Base-by-base conservation (phyloP, 208 protist genomes). In the Crithidia fasciculata region DNA sequence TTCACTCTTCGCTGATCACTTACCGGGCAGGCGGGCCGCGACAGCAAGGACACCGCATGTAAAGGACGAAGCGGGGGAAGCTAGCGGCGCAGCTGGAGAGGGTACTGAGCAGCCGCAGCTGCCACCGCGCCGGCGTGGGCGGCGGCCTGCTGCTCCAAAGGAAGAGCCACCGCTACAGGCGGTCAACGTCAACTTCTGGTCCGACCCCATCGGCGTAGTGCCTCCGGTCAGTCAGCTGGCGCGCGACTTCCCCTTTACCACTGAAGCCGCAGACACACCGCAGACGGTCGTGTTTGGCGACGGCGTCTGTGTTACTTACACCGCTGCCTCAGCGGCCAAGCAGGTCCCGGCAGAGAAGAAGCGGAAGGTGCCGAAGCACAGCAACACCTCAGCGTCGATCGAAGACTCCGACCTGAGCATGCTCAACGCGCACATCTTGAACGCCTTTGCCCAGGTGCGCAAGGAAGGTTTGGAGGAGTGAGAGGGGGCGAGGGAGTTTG, bases 231-330 rank as follows among this genome's bases (percentile, higher is more conserved):
- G 36, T 6, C 77, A 89, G 59, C 69, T 93, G 13, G 72, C 74
- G 19, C 68, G 65, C 16, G 78, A 82, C 15, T 88, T 89, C 54
- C 76, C 91, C 2, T 90, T 93, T 66, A 41, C 63, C 16, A 44
- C 62, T 4, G 79, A 87, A 9, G 57, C 58, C 55, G 66, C 50
- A 9, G 54, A 58, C 19, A 65, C 75, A 8, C 74, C 91, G 61
- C 83, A 81, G n/a, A 94, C 91, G 43, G 76, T 80, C 47, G 89
- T 96, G 15, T 90, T 96, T 60, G 67, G 78, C 44, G 79, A 90
- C 74, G 89, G 91, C 63, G 80, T 76, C 12, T 94, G 87, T 45
- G 89, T 91, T 13, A 94, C 91, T n/a, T 94, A 96, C 69, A 83
- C 85, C 18, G 60, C 84, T 8, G 76, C 85, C 12, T 88, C 82